A percentile compares a stretch with the other conserved stretches of the same genome.
phyloP scores from a whole-genome alignment of 2,329 filamentous ascomycete species.

The Plenodomus lindquistii region DNA sequence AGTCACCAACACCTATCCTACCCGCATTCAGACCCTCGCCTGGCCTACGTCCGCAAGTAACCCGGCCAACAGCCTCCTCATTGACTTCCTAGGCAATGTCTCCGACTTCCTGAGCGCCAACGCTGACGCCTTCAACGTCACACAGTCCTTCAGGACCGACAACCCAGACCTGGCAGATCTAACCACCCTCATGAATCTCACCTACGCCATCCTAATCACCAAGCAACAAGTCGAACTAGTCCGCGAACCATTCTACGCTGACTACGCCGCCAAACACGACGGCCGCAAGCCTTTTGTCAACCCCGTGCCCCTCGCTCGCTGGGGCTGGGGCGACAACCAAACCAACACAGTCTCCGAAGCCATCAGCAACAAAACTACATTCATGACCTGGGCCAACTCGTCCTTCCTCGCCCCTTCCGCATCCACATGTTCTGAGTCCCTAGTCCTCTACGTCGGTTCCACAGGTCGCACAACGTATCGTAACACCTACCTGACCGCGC shows the following conservation, averaged over 20 bases:
- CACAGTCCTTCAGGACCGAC: constrained; percentile 41
- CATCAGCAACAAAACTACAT: constrained; percentile 55
- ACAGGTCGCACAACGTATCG: constrained; percentile 47
- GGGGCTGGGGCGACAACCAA: constrained; percentile 51
- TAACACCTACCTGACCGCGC: constrained; percentile 50
- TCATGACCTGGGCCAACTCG: constrained; percentile 54
- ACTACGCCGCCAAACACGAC: constrained; percentile 53
- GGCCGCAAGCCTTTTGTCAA: constrained; percentile 56
- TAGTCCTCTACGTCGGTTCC: constrained; percentile 55
- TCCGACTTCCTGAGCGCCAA: constrained; percentile 49
- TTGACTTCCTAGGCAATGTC: constrained; percentile 51
- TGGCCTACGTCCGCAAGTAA: constrained; percentile 46
- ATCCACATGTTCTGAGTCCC: constrained; percentile 53
- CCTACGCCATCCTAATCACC: constrained; percentile 53
- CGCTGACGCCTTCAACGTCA: constrained; percentile 43
- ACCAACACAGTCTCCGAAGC: constrained; percentile 48
- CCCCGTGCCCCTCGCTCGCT: constrained; percentile 53
- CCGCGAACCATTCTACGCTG: constrained; percentile 54
- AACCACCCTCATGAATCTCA: constrained; percentile 46
- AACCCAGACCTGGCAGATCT: constrained; percentile 39
- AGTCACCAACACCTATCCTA: constrained; percentile 47
- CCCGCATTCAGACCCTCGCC: constrained; percentile 46
- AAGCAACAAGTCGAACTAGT: constrained; percentile 54
- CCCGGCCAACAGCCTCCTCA: constrained; percentile 41
- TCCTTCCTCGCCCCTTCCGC: constrained; percentile 49